These are phyloP conservation scores for Kuraishia capsulata DNA, from an alignment of 805 yeast genomes.

Conservation along the genomic window DNA sequence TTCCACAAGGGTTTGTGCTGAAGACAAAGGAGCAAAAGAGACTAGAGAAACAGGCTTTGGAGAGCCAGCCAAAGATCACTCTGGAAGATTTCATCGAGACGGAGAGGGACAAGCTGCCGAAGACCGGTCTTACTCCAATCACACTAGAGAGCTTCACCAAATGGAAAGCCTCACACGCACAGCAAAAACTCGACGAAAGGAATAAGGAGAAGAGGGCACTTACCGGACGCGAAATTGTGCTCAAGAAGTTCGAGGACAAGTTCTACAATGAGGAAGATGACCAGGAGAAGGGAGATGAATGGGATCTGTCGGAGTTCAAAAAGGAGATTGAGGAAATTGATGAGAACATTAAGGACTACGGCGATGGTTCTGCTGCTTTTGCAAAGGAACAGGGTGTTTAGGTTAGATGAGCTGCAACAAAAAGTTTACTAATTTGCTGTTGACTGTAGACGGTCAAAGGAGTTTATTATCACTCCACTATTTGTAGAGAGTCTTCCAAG, in stretches of 20 bases:
- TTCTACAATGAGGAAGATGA: constrained; percentile 41
- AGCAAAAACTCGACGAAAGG: constrained; percentile 36
- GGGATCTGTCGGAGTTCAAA: constrained; percentile 52
- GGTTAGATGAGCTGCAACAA: not conserved
- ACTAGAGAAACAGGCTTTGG: constrained; percentile 77
- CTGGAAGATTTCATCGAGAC: constrained; percentile 93
- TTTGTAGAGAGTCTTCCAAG: constrained; percentile 20
- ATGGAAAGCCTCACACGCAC: constrained; percentile 73
- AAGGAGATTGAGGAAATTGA: constrained; percentile 41
- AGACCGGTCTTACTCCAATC: constrained; percentile 72
- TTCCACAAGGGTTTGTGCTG: constrained; percentile 94
- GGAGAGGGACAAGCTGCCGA: constrained; percentile 80
- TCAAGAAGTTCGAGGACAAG: constrained; percentile 50
- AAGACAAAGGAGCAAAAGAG: constrained; percentile 95
- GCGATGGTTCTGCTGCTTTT: constrained; percentile 48
- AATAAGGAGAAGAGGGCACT: constrained; percentile 31
- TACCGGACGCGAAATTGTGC: constrained; percentile 63
- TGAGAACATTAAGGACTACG: constrained; percentile 57
- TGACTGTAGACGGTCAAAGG: not conserved
- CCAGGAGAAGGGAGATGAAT: constrained; percentile 36
- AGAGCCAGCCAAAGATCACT: constrained; percentile 80
- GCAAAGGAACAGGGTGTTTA: constrained; percentile 15
- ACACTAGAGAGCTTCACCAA: constrained; percentile 68
- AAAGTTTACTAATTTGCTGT: not conserved
- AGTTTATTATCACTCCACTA: constrained; percentile 2